Percentiles rank a stretch among this genome's conserved stretches.
phyloP scores from a whole-genome alignment of 257 asterid genomes.

The Solanum pimpinellifolium region DNA sequence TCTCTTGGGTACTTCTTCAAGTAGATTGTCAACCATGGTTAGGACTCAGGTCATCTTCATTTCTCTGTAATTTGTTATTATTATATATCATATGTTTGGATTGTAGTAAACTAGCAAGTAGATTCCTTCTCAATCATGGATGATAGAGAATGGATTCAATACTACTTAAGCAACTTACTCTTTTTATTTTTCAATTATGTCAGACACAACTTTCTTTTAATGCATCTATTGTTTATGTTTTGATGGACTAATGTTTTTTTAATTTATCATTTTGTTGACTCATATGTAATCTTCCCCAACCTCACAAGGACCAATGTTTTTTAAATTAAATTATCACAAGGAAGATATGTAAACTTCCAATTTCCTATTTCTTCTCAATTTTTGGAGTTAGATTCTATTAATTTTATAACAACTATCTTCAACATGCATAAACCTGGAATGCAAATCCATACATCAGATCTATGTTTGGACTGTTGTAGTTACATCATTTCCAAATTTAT shows the following conservation, averaged over 20 bases:
- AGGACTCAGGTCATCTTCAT: slow-evolving; percentile 54
- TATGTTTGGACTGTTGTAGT: no score
- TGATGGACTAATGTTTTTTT: neutral
- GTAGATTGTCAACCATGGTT: slow-evolving; percentile 67
- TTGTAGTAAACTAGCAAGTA: slow-evolving; percentile 30
- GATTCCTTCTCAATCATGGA: slow-evolving; percentile 16
- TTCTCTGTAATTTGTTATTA: slow-evolving; percentile 1
- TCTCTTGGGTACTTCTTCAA: slow-evolving; percentile 47
- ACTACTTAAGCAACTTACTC: slow-evolving; percentile 1
- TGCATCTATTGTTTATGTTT: neutral
- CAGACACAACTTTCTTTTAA: slow-evolving; percentile 8
- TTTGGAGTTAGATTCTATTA: no score
- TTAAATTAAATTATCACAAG: neutral
- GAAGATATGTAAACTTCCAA: neutral
- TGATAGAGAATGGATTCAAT: slow-evolving; percentile 8
- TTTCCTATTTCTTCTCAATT: neutral
- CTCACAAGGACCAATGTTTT: neutral
- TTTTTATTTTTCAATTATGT: slow-evolving; percentile 20
- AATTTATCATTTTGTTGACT: neutral
- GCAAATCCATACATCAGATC: no score
- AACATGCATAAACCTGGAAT: no score
- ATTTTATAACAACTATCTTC: no score
- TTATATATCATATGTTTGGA: slow-evolving; percentile 29
- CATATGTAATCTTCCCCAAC: neutral
- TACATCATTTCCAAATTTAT: no score